phyloP scores from a whole-genome alignment of 2,329 filamentous ascomycete species.

The Colletotrichum filicis region DNA sequence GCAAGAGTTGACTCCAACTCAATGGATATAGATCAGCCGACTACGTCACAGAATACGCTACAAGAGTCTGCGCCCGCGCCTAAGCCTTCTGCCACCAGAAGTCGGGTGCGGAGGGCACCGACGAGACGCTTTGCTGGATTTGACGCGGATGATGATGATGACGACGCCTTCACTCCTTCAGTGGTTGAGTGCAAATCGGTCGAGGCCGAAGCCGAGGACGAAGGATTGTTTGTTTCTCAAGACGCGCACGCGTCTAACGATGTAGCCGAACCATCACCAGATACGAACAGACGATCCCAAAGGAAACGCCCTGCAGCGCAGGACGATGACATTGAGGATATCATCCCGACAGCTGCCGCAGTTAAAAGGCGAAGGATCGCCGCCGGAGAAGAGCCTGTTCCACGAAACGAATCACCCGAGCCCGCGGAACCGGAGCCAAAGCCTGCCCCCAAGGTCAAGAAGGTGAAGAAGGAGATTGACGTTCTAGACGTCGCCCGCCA shows the following conservation, averaged over 20 bases:
- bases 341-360: slow-evolving; percentile 80
- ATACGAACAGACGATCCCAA: slow-evolving; percentile 41
- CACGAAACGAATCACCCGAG: slow-evolving; percentile 41
- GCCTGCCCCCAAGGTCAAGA: slow-evolving; percentile 52
- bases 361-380: slow-evolving; percentile 83
- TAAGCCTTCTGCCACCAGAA: slow-evolving; percentile 38
- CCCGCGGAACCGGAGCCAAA: slow-evolving; percentile 42
- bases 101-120: slow-evolving; percentile 38
- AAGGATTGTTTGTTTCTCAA: slow-evolving; percentile 67
- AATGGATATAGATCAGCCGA: slow-evolving; percentile 42
- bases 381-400: slow-evolving; percentile 60
- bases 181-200: slow-evolving; percentile 21
- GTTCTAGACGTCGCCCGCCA: slow-evolving; percentile 74
- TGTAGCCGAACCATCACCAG: slow-evolving; percentile 36
- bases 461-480: slow-evolving; percentile 71
- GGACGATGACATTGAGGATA: slow-evolving; percentile 73
- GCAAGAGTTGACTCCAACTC: slow-evolving; percentile 15
- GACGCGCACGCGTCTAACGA: slow-evolving; percentile 38
- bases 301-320: slow-evolving; percentile 60
- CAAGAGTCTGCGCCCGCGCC: slow-evolving; percentile 31
- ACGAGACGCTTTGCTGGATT: slow-evolving; percentile 78
- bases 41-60: slow-evolving; percentile 17
- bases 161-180: slow-evolving; percentile 48
- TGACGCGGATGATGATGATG: slow-evolving; percentile 58
- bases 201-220: slow-evolving; percentile 49